These are phyloP conservation scores for Hymenoscyphus infarciens DNA, from an alignment of 2,329 filamentous ascomycete genomes.

Conservation along the genomic window DNA sequence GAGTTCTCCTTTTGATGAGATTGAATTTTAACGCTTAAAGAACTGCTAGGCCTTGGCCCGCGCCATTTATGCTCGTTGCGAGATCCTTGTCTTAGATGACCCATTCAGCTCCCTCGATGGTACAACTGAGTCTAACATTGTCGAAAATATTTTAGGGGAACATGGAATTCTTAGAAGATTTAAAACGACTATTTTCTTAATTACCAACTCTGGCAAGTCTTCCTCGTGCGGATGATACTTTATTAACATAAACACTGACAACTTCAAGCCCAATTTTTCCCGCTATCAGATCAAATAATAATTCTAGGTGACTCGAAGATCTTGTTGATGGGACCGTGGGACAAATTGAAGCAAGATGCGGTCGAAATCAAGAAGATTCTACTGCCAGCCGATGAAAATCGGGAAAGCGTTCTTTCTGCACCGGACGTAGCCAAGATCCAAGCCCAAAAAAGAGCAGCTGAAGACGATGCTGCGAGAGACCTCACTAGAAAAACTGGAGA, in stretches of 20 bases:
- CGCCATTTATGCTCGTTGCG: conserved; percentile 21
- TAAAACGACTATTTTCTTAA: conserved; percentile 32
- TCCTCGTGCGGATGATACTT: neutral
- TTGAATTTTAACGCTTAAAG: neutral
- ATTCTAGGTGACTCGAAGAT: neutral
- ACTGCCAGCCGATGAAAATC: too few relatives aligned
- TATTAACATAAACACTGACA: neutral
- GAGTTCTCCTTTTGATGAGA: conserved; percentile 34
- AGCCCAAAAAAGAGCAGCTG: too few relatives aligned
- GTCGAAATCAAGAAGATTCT: too few relatives aligned
- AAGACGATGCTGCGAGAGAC: too few relatives aligned
- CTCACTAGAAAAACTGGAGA: too few relatives aligned
- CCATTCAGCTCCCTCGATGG: conserved; percentile 27
- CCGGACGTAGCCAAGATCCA: too few relatives aligned
- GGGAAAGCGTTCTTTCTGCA: too few relatives aligned
- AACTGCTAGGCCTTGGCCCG: conserved; percentile 36
- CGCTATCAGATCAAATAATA: neutral
- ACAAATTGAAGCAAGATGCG: too few relatives aligned
- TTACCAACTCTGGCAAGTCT: conserved; percentile 6
- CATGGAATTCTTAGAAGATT: conserved; percentile 21
- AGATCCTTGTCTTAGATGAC: conserved; percentile 28
- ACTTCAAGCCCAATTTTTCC: neutral
- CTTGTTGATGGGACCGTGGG: neutral
- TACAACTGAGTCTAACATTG: conserved; percentile 19
- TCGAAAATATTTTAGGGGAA: conserved; percentile 16